These are phyloP conservation scores for Paragyromitra xinjiangensis DNA, from an alignment of 495 filamentous ascomycete genomes.

Conservation along the genomic window DNA sequence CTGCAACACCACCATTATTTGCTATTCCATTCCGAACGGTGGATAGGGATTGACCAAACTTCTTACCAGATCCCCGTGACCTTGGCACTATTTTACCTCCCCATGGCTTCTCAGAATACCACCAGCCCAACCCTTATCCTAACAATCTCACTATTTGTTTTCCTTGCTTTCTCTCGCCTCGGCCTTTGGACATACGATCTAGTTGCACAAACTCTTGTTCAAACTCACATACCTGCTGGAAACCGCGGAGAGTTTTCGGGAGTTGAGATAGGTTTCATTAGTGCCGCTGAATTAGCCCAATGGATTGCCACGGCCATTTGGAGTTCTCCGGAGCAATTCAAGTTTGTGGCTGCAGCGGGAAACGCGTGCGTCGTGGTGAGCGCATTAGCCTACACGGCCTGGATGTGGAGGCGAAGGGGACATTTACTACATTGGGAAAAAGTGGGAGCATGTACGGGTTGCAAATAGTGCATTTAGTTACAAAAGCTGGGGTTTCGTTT, in stretches of 20 bases:
- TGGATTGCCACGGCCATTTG: constrained; percentile 59
- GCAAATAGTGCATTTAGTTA: neutral
- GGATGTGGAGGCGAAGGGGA: constrained; percentile 59
- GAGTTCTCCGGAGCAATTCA: constrained; percentile 60
- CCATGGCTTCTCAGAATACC: neutral
- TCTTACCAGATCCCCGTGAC: constrained; percentile 59
- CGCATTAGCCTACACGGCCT: constrained; percentile 59
- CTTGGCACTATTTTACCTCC: constrained; percentile 52
- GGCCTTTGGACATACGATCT: constrained; percentile 63
- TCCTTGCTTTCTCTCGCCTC: constrained; percentile 62
- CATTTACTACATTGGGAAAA: constrained; percentile 58
- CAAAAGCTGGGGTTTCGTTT: neutral
- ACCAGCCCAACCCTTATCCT: constrained; percentile 4
- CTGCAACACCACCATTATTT: constrained; percentile 6
- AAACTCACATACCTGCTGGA: constrained; percentile 58
- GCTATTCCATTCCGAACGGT: neutral
- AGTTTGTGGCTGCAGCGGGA: constrained; percentile 59
- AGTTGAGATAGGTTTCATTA: constrained; percentile 60
- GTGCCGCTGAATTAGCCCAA: constrained; percentile 60
- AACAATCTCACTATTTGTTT: constrained; percentile 59
- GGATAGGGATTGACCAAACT: neutral
- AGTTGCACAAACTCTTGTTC: constrained; percentile 62
- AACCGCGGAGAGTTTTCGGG: constrained; percentile 62
- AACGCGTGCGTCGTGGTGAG: constrained; percentile 57
- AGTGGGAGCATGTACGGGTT: constrained; percentile 13